Percentiles rank a stretch among this genome's conserved stretches.
Evolutionary conservation across 371 early-diverging fungal genomes (phyloP).

Genomic region (Blastocladiella emersonii): DNA sequence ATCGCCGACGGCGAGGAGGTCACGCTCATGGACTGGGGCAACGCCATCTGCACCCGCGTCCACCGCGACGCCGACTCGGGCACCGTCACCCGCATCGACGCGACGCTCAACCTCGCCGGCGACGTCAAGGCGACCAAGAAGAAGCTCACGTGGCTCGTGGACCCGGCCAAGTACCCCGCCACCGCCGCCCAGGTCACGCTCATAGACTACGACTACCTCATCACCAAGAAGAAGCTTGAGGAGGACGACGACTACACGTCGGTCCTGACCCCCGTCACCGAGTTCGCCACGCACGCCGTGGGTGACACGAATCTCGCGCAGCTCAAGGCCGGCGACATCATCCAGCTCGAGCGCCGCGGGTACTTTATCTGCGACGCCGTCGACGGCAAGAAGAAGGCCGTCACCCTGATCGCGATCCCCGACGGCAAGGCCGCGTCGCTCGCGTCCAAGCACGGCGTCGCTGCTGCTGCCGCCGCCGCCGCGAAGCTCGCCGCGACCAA

Average conservation of each 20-base stretch:
- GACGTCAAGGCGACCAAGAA: slow-evolving; percentile 98
- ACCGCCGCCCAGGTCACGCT: slow-evolving; percentile 43
- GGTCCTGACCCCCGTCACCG: slow-evolving; percentile 75
- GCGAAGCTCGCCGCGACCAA: neutral
- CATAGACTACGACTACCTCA: slow-evolving; percentile 87
- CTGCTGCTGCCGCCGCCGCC: slow-evolving; percentile 8
- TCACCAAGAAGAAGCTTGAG: slow-evolving; percentile 95
- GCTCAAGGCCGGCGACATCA: slow-evolving; percentile 54
- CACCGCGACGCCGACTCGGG: slow-evolving; percentile 23
- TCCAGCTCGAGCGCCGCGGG: slow-evolving; percentile 98
- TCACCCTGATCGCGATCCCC: slow-evolving; percentile 74
- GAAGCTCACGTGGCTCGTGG: slow-evolving; percentile 95
- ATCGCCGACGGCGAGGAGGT: slow-evolving; percentile 83
- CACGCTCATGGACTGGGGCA: slow-evolving; percentile 99
- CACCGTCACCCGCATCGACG: slow-evolving; percentile 30
- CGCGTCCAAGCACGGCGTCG: slow-evolving; percentile 37
- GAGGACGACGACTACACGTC: slow-evolving; percentile 80
- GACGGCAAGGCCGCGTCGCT: slow-evolving; percentile 78
- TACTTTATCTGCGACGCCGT: slow-evolving; percentile 82
- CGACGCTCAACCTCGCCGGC: slow-evolving; percentile 77
- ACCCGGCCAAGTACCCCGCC: slow-evolving; percentile 9
- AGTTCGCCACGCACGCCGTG: slow-evolving; percentile 48
- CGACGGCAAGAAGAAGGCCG: slow-evolving; percentile 27
- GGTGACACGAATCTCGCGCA: slow-evolving; percentile 30
- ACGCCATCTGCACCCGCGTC: slow-evolving; percentile 69